These are phyloP conservation scores for Aureobasidium pullulans DNA, from an alignment of 2,329 filamentous ascomycete species.

Conservation along the genomic window DNA sequence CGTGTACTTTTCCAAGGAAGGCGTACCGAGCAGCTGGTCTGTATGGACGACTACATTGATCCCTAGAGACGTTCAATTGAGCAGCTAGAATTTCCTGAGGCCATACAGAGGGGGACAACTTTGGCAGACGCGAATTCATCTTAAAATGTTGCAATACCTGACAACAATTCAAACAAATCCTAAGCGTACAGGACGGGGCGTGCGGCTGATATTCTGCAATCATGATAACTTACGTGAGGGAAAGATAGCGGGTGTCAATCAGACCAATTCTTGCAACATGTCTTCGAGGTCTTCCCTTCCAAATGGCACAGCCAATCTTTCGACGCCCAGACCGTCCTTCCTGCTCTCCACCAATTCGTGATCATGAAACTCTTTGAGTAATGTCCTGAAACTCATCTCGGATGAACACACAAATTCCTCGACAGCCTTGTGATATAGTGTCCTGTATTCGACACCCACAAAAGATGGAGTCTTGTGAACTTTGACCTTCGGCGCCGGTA, in stretches of 20 bases:
- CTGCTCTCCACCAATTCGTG: slow-evolving; percentile 93
- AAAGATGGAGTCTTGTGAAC: slow-evolving; percentile 21
- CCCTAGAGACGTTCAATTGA: too few species aligned
- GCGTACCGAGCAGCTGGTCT: too few species aligned
- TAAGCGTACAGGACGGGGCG: too few species aligned
- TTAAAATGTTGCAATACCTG: too few species aligned
- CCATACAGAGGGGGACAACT: too few species aligned
- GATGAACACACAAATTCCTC: slow-evolving; percentile 96
- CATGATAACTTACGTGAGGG: too few species aligned
- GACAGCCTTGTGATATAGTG: slow-evolving; percentile 88
- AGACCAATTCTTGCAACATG: slow-evolving; percentile 68
- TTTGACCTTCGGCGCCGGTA: neutral
- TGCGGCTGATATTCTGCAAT: too few species aligned
- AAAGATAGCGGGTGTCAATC: neutral
- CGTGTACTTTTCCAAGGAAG: too few species aligned
- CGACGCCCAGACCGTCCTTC: slow-evolving; percentile 78
- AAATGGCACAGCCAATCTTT: slow-evolving; percentile 79
- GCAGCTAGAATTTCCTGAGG: too few species aligned
- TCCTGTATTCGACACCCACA: slow-evolving; percentile 76
- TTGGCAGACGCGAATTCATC: too few species aligned
- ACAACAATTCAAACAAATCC: too few species aligned
- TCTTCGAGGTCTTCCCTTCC: slow-evolving; percentile 80
- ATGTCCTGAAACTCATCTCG: slow-evolving; percentile 88
- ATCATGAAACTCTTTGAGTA: slow-evolving; percentile 96
- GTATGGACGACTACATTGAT: too few species aligned